phyloP scores from a whole-genome alignment of 1,284 basidiomycete species.

The Xerocomus alliaceus region DNA sequence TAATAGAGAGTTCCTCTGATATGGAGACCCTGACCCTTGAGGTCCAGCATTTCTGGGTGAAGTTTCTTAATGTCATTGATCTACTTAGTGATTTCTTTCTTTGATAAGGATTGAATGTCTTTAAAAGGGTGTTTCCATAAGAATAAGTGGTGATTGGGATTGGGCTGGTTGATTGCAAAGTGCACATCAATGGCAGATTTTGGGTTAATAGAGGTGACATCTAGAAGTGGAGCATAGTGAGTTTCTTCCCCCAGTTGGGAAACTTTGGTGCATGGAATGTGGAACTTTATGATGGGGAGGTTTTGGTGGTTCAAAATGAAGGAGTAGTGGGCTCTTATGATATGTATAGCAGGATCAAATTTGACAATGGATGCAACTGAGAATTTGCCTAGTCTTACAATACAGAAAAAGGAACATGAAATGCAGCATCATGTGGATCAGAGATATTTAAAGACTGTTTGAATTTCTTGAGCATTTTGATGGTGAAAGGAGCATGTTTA shows the following conservation, averaged over 20 bases:
- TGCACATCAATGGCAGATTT: background rate
- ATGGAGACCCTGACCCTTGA: background rate
- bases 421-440: background rate
- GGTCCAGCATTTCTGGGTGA: background rate
- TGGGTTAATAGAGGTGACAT: background rate
- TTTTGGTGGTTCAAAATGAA: no score
- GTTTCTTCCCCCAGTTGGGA: background rate
- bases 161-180: background rate
- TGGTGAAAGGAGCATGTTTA: background rate
- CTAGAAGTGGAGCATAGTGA: background rate
- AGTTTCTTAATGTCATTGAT: background rate
- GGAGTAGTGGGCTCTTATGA: no score
- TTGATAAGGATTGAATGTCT: background rate
- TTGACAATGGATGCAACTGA: background rate
- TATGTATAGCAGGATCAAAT: background rate
- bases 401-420: background rate
- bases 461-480: background rate
- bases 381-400: background rate
- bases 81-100: background rate
- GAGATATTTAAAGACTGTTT: fast-evolving
- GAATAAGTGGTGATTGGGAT: background rate
- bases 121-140: background rate
- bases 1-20: background rate
- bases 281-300: background rate
- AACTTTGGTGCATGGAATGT: background rate